These are phyloP conservation scores for Alliaria petiolata DNA, from an alignment of 345 rosid species.

Conservation along the genomic window DNA sequence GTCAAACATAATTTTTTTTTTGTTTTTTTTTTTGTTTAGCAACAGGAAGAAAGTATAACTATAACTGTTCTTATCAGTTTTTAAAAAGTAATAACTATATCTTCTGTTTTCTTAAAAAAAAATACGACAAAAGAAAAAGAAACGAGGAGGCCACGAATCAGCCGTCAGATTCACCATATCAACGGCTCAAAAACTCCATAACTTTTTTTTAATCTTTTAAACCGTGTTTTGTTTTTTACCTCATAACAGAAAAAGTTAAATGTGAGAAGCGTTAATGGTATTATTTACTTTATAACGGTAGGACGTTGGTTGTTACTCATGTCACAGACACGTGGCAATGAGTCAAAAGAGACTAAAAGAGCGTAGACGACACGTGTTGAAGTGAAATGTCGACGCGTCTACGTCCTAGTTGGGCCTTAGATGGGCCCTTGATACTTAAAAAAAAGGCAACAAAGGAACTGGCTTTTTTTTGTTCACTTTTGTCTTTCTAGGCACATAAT, in stretches of 20 bases:
- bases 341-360: conserved; percentile 4
- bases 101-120: no score
- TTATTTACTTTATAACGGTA: neutral
- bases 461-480: neutral
- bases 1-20: neutral
- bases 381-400: neutral
- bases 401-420: conserved; percentile 5
- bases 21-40: neutral
- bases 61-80: no score
- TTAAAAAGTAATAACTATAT: no score
- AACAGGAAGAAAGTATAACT: neutral
- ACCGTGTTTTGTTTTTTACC: no score
- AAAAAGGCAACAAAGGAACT: neutral
- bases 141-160: no score
- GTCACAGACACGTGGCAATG: conserved; percentile 14
- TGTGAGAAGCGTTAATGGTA: no score
- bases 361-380: neutral
- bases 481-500: neutral
- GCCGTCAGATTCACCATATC: neutral
- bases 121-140: no score
- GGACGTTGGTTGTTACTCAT: conserved; percentile 1
- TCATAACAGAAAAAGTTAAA: no score
- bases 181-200: neutral
- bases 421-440: neutral
- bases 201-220: no score